A percentile compares a stretch with the other conserved stretches of the same genome.
These are phyloP conservation scores for Isatis tinctoria DNA, from an alignment of 345 rosid genomes.

Conservation along the genomic window DNA sequence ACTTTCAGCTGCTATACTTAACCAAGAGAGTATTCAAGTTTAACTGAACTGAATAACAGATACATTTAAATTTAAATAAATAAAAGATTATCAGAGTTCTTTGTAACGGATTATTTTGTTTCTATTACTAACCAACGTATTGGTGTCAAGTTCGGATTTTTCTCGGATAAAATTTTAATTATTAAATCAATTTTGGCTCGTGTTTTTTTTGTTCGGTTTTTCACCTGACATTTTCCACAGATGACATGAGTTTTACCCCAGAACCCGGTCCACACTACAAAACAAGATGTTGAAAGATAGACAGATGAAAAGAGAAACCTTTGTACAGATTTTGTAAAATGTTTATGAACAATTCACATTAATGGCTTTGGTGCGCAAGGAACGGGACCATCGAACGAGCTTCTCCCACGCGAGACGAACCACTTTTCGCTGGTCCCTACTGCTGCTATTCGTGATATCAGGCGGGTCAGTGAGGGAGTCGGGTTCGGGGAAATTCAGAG, in stretches of 20 bases:
- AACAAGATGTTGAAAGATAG: background rate
- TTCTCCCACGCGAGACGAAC: constrained; percentile 90
- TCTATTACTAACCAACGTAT: too few relatives aligned
- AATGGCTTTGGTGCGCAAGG: constrained; percentile 68
- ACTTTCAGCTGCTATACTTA: too few relatives aligned
- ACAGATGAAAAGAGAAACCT: background rate
- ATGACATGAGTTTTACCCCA: too few relatives aligned
- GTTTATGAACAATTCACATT: constrained; percentile 27
- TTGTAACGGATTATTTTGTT: too few relatives aligned
- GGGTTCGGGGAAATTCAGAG: constrained; percentile 17
- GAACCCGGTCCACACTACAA: too few relatives aligned
- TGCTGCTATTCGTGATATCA: constrained; percentile 29
- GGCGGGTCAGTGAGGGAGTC: constrained; percentile 17
- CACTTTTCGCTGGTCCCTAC: constrained; percentile 57
- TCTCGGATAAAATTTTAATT: too few relatives aligned
- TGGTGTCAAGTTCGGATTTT: too few relatives aligned
- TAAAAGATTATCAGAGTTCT: too few relatives aligned
- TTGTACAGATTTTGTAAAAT: constrained; percentile 15
- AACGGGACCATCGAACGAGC: constrained; percentile 86
- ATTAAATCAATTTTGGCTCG: background rate
- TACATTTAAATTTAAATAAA: too few relatives aligned
- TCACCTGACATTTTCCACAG: too few relatives aligned
- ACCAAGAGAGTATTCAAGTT: too few relatives aligned
- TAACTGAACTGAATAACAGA: background rate
- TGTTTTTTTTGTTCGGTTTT: too few relatives aligned